These are phyloP conservation scores for Grigorovia transvaalensis DNA, from an alignment of 805 yeast species.

Conservation along the genomic window DNA sequence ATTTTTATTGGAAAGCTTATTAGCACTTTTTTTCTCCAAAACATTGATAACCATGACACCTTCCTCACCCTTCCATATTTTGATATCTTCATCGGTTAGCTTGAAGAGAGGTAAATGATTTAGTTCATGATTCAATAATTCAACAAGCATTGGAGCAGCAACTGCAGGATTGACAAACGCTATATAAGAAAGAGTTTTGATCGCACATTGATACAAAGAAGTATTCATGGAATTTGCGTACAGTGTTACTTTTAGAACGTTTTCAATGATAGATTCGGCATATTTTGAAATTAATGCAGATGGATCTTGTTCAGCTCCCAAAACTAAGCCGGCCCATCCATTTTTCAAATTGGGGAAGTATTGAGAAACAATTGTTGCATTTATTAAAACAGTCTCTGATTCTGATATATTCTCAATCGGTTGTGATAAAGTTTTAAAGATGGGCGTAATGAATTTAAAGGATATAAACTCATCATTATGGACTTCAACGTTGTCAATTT, in stretches of 20 bases:
- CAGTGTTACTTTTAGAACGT: conserved; percentile 13
- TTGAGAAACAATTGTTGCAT: conserved; percentile 37
- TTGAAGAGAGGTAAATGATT: conserved; percentile 27
- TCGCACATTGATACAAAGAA: conserved; percentile 34
- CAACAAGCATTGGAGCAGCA: conserved; percentile 42
- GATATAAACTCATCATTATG: conserved; percentile 18
- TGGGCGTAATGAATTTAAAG: conserved; percentile 27
- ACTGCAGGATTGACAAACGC: conserved; percentile 50
- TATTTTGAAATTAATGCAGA: conserved; percentile 38
- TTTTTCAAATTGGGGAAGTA: conserved; percentile 33
- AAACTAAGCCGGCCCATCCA: conserved; percentile 73
- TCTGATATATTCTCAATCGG: conserved; percentile 17
- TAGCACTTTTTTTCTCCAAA: conserved; percentile 36
- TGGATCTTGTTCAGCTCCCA: conserved; percentile 54
- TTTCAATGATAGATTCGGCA: conserved; percentile 16
- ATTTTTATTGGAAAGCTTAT: conserved; percentile 50
- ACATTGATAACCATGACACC: conserved; percentile 64
- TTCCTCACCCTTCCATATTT: conserved; percentile 59
- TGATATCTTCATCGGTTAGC: conserved; percentile 40
- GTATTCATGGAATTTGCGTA: conserved; percentile 12
- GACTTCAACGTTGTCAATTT: conserved; percentile 11
- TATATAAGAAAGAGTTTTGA: conserved; percentile 41
- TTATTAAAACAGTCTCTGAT: conserved; percentile 29
- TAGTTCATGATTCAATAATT: conserved; percentile 36
- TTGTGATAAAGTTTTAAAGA: conserved; percentile 32